Conservation (phyloP, 306 rosid genomes). For the Medicago arabica region DNA sequence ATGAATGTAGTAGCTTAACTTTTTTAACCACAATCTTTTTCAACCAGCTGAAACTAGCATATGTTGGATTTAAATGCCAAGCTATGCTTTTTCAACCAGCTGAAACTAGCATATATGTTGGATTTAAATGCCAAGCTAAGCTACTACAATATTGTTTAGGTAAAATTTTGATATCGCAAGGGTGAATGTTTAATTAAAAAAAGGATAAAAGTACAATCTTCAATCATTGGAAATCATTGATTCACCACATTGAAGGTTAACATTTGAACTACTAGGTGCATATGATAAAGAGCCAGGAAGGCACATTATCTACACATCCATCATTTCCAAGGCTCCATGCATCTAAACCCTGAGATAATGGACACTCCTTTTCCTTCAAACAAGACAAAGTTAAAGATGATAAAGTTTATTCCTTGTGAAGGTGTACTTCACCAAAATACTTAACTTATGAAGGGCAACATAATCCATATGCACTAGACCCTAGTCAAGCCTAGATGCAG, state of each 20-base stretch:
- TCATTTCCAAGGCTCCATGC: constrained; percentile 31
- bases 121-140: too few species aligned
- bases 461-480: constrained; percentile 38
- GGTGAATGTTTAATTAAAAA: neutral
- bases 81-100: neutral
- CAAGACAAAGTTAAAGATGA: constrained; percentile 30
- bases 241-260: constrained; percentile 28
- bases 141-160: neutral
- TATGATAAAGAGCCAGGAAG: constrained; percentile 24
- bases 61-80: too few species aligned
- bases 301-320: neutral
- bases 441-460: constrained; percentile 33
- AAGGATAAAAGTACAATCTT: constrained; percentile 11
- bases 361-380: constrained; percentile 26
- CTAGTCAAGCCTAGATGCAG: constrained; percentile 36
- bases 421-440: constrained; percentile 24
- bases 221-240: constrained; percentile 41
- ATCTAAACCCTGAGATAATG: constrained; percentile 33
- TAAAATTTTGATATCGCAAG: neutral
- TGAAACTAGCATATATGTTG: neutral
- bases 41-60: neutral
- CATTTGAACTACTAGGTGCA: constrained; percentile 11
- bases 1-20: neutral
- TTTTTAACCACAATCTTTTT: neutral
- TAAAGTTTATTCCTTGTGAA: constrained; percentile 27